Base-by-base conservation (phyloP, 1,284 basidiomycete genomes). In the Boletellus sp. region DNA sequence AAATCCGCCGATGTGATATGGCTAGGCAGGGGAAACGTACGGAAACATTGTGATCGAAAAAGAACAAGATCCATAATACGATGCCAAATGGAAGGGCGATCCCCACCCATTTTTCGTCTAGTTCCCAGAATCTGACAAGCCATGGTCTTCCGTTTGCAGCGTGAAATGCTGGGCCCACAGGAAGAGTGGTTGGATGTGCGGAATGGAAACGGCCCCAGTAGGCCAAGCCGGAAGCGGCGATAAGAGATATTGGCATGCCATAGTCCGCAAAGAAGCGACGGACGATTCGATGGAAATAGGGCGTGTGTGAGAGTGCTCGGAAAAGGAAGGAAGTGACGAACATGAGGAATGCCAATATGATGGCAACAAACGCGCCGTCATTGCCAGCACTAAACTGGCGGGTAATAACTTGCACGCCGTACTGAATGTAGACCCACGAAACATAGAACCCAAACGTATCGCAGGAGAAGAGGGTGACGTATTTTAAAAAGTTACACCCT, bases 381-480 rank as follows among this genome's bases (percentile, higher is more conserved):
- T 66, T 57, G 63, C 60, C 41, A 54, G 58, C 32, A 3, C 7
- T 26, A 26, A 92, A 82, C 59, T 91, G 86, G 34, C 88, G 78
- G 0, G 84, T 88, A 49, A 89, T 69, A 20, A 92, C 81, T 69
- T 93, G 90, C 9, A 91, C 80, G 16, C 91, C 90, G 52, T 92
- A 92, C 67, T 93, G 87, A n/a, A 93, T 77, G 59, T 94, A 94
- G 1, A 93, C 83, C 80, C 82, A 86, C 13, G 82, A 82, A 5
- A 94, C 90, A 62, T 93, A 93, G 66, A 94, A 93, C 3, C 94
- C 92, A 60, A 95, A 95, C 0, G 93, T 96, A 56, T 96, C 91
- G 60, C 91, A 94, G 2, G 92, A 90, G 72, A 97, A 89, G 11
- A 91, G 75, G 0, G 93, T 94, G 21, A 95, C 90, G 60, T 91